Evolutionary conservation across 2,329 filamentous ascomycete species (phyloP).

Genomic region (Lachnellula hyalina): DNA sequence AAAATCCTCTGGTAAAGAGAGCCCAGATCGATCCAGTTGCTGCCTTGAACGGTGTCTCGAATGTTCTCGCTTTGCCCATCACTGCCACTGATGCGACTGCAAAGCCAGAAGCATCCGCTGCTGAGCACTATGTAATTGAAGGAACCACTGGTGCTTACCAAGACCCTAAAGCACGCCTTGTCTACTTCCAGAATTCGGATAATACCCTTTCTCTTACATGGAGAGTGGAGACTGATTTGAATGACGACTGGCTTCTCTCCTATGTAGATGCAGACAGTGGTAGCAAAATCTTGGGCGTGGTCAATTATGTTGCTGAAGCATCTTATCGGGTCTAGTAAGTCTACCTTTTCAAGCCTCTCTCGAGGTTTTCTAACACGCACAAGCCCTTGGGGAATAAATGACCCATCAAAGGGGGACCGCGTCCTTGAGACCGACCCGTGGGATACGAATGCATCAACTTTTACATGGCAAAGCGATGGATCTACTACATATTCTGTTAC

Average conservation of each 20-base stretch:
- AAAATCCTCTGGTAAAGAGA: constrained; percentile 37
- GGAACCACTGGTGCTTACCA: constrained; percentile 43
- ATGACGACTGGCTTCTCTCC: constrained; percentile 53
- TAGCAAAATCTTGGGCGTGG: constrained; percentile 45
- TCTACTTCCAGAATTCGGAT: constrained; percentile 48
- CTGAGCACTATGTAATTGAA: constrained; percentile 33
- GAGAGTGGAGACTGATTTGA: constrained; percentile 53
- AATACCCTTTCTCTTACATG: constrained; percentile 46
- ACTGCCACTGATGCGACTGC: constrained; percentile 6
- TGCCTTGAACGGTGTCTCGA: constrained; percentile 34
- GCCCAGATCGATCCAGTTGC: constrained; percentile 38
- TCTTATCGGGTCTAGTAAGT: constrained; percentile 49
- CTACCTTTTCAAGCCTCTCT: constrained; percentile 3
- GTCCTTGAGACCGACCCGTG: constrained; percentile 43
- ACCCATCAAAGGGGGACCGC: constrained; percentile 46
- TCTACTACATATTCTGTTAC: constrained; percentile 45
- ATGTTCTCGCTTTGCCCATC: constrained; percentile 12
- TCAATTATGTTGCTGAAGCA: constrained; percentile 53
- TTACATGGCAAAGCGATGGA: constrained; percentile 50
- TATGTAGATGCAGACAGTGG: constrained; percentile 46
- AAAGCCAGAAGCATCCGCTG: constrained; percentile 4
- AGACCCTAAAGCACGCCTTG: constrained; percentile 50
- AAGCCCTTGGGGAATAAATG: constrained; percentile 48
- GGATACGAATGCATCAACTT: constrained; percentile 41
- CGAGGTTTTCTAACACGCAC: constrained; percentile 6